These are phyloP conservation scores for Pseudotsuga menziesii DNA, from an alignment of 75 land plant genomes.

Conservation along the genomic window DNA sequence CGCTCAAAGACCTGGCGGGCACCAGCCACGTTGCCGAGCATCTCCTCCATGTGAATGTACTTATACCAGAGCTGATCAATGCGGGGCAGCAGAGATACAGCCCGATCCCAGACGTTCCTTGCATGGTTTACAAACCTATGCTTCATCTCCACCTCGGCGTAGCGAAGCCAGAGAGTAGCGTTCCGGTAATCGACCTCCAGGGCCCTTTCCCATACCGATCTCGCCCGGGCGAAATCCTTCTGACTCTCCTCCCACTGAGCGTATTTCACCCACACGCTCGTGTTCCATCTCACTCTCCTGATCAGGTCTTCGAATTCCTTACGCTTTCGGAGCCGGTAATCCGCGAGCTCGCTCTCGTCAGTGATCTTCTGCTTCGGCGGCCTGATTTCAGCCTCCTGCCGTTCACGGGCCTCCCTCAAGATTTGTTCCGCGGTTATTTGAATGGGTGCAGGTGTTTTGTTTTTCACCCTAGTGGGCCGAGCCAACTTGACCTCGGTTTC, in stretches of 20 bases:
- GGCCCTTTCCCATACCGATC: conserved; percentile 94
- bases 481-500: conserved; percentile 98
- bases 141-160: conserved; percentile 96
- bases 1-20: conserved; percentile 84
- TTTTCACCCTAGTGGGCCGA: conserved; percentile 91
- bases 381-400: conserved; percentile 95
- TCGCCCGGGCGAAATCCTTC: conserved; percentile 71
- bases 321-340: conserved; percentile 82
- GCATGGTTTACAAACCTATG: conserved; percentile 84
- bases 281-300: conserved; percentile 88
- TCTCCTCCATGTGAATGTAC: conserved; percentile 97
- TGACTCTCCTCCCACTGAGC: conserved; percentile 96
- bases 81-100: conserved; percentile 69
- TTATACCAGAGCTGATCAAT: conserved; percentile 96
- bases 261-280: conserved; percentile 86
- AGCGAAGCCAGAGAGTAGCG: conserved; percentile 86
- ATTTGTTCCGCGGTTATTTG: conserved; percentile 99
- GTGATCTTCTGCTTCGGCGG: conserved; percentile 98
- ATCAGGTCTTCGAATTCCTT: conserved; percentile 93
- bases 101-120: conserved; percentile 90
- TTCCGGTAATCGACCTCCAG: conserved; percentile 85
- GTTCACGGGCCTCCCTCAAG: conserved; percentile 85
- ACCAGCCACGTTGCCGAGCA: conserved; percentile 72
- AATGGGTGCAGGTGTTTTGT: conserved; percentile 92
- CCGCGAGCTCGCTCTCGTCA: conserved; percentile 75